These are phyloP conservation scores for Melastoma malabathricum DNA, from an alignment of 345 rosid genomes.

Conservation along the genomic window DNA sequence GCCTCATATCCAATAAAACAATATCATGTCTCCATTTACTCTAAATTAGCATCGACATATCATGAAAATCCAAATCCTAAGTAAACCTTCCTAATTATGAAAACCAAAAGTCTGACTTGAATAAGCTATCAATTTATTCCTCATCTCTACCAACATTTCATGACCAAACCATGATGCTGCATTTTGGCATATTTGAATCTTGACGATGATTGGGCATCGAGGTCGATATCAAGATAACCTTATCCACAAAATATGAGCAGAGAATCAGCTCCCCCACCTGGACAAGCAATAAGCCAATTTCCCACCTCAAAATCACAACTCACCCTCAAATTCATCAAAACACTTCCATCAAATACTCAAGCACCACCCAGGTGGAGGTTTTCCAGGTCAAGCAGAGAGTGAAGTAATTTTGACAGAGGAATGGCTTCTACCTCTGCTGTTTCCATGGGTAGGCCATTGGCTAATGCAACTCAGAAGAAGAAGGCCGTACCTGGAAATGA, in stretches of 20 bases:
- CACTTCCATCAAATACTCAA: too few species aligned
- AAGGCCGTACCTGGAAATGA: constrained; percentile 13
- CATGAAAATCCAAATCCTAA: neutral
- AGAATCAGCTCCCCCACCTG: constrained; percentile 21
- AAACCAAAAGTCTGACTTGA: too few species aligned
- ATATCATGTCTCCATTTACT: too few species aligned
- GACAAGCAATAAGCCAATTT: neutral
- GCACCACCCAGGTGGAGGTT: too few species aligned
- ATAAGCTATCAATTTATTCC: too few species aligned
- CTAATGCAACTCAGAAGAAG: constrained; percentile 21
- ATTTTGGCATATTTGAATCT: constrained; percentile 8
- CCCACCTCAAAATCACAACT: too few species aligned
- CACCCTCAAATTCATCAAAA: too few species aligned
- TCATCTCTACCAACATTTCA: neutral
- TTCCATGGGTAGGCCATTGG: constrained; percentile 49
- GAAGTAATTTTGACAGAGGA: neutral
- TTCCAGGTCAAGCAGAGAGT: too few species aligned
- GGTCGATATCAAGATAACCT: constrained; percentile 28
- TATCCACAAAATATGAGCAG: constrained; percentile 32
- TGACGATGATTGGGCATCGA: constrained; percentile 22
- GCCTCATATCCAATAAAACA: too few species aligned
- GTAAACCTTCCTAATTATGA: neutral
- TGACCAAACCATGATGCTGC: neutral
- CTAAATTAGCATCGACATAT: too few species aligned
- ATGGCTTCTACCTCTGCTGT: constrained; percentile 78